A percentile compares a stretch with the other conserved stretches of the same genome.
phyloP scores from a whole-genome alignment of 805 yeast genomes.

The Lachancea waltii region DNA sequence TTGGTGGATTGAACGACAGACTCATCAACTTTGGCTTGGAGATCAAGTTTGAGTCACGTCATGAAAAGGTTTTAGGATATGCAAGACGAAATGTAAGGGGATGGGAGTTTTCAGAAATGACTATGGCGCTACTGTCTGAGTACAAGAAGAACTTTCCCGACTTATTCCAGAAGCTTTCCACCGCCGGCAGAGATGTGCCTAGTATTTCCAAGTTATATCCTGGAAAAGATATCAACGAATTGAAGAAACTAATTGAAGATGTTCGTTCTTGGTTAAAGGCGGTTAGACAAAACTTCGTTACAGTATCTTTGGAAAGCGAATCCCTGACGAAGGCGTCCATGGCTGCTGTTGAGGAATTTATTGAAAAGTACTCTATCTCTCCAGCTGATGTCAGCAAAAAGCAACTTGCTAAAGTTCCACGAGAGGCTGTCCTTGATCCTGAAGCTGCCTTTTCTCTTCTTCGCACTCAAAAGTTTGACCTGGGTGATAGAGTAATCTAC shows the following conservation, averaged over 20 bases:
- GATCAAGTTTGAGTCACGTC: conserved; percentile 71
- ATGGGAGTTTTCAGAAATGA: conserved; percentile 82
- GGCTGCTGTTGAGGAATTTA: conserved; percentile 56
- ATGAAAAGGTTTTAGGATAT: conserved; percentile 83
- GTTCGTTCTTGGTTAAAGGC: conserved; percentile 40
- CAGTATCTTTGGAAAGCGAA: conserved; percentile 73
- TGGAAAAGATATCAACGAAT: conserved; percentile 28
- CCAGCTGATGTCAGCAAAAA: conserved; percentile 44
- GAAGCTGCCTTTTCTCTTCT: conserved; percentile 62
- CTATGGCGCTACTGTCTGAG: conserved; percentile 56
- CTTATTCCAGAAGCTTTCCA: conserved; percentile 42
- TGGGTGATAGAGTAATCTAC: conserved; percentile 88
- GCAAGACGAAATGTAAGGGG: conserved; percentile 56
- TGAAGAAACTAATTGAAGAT: conserved; percentile 25
- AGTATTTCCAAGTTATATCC: conserved; percentile 31
- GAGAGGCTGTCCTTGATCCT: conserved; percentile 75
- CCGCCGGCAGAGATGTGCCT: conserved; percentile 27
- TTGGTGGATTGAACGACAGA: conserved; percentile 47
- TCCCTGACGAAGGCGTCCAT: conserved; percentile 63
- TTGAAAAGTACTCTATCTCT: conserved; percentile 40
- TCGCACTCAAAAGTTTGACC: conserved; percentile 64
- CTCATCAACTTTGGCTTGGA: conserved; percentile 72
- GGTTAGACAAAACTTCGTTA: conserved; percentile 48
- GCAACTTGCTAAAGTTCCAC: conserved; percentile 75
- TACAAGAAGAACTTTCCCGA: conserved; percentile 58